Percentiles rank a stretch among this genome's conserved stretches.
phyloP scores from a whole-genome alignment of 1,284 basidiomycete genomes.

The Lignosus rhinocerotis region DNA sequence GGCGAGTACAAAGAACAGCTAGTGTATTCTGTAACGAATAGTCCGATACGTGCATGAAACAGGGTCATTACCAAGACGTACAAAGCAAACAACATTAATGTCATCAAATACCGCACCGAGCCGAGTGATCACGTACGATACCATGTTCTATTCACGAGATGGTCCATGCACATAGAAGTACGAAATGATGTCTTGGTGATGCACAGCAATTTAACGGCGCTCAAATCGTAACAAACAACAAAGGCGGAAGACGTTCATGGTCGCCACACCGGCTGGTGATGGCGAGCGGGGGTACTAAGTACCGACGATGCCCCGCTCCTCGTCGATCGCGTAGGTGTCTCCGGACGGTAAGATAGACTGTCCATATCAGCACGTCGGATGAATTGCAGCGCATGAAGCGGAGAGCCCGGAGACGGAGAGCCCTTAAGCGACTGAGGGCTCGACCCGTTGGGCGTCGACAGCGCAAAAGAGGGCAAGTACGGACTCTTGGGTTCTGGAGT shows the following conservation, averaged over 20 bases:
- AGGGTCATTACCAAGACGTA: constrained; percentile 16
- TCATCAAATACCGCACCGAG: constrained; percentile 22
- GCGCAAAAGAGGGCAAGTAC: constrained; percentile 46
- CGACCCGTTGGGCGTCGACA: constrained; percentile 47
- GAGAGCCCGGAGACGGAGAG: constrained; percentile 50
- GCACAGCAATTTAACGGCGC: constrained; percentile 25
- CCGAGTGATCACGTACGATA: constrained; percentile 9
- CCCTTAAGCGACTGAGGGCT: constrained; percentile 48
- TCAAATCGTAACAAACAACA: constrained; percentile 11
- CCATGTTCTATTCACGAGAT: constrained; percentile 13
- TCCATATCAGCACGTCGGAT: constrained; percentile 52
- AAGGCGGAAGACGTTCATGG: constrained; percentile 24
- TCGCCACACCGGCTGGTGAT: constrained; percentile 30
- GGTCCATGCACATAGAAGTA: constrained; percentile 15
- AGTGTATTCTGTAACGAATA: not conserved
- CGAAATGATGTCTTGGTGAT: constrained; percentile 6
- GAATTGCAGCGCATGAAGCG: constrained; percentile 57
- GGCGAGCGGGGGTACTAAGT: constrained; percentile 26
- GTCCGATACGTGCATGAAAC: not conserved
- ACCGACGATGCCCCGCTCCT: constrained; percentile 24
- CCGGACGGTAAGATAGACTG: constrained; percentile 38
- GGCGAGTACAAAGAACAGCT: not conserved
- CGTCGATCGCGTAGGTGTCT: constrained; percentile 44
- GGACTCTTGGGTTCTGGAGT: constrained; percentile 68
- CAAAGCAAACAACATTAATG: constrained; percentile 23